These are phyloP conservation scores for Persicaria tinctoria DNA, from an alignment of 148 eudicot species.

Conservation along the genomic window DNA sequence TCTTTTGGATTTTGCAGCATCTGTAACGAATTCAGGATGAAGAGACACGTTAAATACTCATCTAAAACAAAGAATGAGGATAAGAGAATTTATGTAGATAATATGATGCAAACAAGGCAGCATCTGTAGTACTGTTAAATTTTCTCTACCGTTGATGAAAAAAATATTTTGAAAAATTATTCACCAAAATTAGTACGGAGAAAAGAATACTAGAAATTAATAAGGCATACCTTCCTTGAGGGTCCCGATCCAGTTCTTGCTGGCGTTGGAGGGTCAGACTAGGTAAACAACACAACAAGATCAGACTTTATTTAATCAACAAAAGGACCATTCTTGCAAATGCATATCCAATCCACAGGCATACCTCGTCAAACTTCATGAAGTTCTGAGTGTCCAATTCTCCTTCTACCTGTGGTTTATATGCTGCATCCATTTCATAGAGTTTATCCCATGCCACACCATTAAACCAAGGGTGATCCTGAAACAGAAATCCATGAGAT, in stretches of 20 bases:
- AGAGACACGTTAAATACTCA: slow-evolving; percentile 1
- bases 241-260: slow-evolving; percentile 77
- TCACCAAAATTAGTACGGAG: neutral
- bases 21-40: slow-evolving; percentile 24
- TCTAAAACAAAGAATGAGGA: neutral
- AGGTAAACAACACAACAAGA: neutral
- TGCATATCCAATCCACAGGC: neutral
- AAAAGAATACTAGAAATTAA: neutral
- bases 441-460: slow-evolving; percentile 81
- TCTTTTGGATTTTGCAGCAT: slow-evolving; percentile 61
- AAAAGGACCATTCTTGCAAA: neutral
- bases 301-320: neutral
- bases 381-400: slow-evolving; percentile 96
- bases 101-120: neutral
- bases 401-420: slow-evolving; percentile 78
- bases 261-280: slow-evolving; percentile 58
- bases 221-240: slow-evolving; percentile 63
- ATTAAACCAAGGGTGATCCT: slow-evolving; percentile 96
- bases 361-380: slow-evolving; percentile 97
- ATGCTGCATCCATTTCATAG: slow-evolving; percentile 94
- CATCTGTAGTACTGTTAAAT: neutral
- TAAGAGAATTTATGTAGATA: neutral
- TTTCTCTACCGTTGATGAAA: no score
- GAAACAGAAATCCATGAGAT: slow-evolving; percentile 18
- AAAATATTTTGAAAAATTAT: no score